A percentile compares a stretch with the other conserved stretches of the same genome.
These are phyloP conservation scores for Sporothrix pseudoabietina DNA, from an alignment of 2,329 filamentous ascomycete species.

Conservation along the genomic window DNA sequence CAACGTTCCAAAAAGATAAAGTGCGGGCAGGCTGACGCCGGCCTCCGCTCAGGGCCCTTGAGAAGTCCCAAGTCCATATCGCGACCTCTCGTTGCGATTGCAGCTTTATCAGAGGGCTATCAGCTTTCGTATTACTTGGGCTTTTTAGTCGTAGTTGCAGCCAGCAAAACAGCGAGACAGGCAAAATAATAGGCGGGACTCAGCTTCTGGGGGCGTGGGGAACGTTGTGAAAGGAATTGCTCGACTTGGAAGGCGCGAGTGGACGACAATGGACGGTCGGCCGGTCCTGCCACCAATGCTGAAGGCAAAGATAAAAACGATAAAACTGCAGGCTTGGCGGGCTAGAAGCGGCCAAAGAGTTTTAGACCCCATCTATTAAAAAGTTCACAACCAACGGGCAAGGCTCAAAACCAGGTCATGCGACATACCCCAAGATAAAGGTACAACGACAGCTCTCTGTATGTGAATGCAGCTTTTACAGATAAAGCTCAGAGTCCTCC, in stretches of 20 bases:
- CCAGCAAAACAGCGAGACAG: no score
- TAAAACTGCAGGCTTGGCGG: slow-evolving; percentile 21
- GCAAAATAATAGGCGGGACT: background rate
- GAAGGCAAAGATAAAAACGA: slow-evolving; percentile 3
- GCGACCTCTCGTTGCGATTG: slow-evolving; percentile 1
- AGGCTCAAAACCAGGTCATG: slow-evolving; percentile 27
- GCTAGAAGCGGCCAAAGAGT: slow-evolving; percentile 5
- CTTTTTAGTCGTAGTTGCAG: background rate
- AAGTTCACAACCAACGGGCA: slow-evolving; percentile 10
- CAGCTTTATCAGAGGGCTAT: slow-evolving; percentile 27
- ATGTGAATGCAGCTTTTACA: background rate
- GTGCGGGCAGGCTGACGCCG: slow-evolving; percentile 22
- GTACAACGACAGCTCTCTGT: background rate
- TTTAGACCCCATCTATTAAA: slow-evolving; percentile 10
- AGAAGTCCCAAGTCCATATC: background rate
- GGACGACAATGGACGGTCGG: background rate
- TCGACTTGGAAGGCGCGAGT: slow-evolving; percentile 24
- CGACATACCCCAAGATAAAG: slow-evolving; percentile 27
- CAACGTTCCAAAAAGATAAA: slow-evolving; percentile 16
- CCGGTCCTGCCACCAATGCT: background rate
- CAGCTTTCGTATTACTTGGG: slow-evolving; percentile 21
- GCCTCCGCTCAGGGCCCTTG: slow-evolving; percentile 7
- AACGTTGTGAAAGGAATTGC: background rate
- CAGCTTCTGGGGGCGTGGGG: slow-evolving; percentile 23
- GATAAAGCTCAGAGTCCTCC: slow-evolving; percentile 6